Conservation (phyloP, 116 monocot genomes). For the Dioscorea cayenensis region DNA sequence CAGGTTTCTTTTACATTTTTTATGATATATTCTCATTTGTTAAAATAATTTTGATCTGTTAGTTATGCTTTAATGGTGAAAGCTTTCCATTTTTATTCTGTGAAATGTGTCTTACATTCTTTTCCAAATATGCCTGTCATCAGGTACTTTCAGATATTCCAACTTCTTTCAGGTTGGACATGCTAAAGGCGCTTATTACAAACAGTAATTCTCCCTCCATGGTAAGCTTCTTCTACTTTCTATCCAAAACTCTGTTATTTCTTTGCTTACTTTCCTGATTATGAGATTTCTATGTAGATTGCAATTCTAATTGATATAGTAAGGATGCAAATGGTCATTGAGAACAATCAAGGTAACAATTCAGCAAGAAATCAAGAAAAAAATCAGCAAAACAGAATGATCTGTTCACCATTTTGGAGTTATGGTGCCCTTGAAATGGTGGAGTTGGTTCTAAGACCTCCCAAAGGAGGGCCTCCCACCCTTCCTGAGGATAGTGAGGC, state of each 20-base stretch:
- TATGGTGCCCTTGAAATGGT: slow-evolving; percentile 60
- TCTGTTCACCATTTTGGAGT: slow-evolving; percentile 26
- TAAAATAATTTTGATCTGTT: not conserved
- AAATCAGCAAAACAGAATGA: slow-evolving; percentile 7
- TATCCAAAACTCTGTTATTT: not conserved
- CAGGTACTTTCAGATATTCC: slow-evolving; percentile 77
- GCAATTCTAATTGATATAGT: slow-evolving; percentile 81
- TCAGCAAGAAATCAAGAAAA: not conserved
- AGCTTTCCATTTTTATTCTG: not conserved
- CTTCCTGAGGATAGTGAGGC: slow-evolving; percentile 76
- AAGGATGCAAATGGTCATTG: slow-evolving; percentile 37
- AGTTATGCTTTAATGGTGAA: not conserved
- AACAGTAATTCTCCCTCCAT: slow-evolving; percentile 70
- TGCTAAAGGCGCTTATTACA: slow-evolving; percentile 60
- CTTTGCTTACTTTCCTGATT: slow-evolving; percentile 4
- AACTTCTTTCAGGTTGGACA: slow-evolving; percentile 44
- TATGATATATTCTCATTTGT: not conserved
- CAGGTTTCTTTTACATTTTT: no score
- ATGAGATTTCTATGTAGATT: slow-evolving; percentile 31
- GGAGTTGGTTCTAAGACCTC: slow-evolving; percentile 65
- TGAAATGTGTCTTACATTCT: slow-evolving; percentile 10
- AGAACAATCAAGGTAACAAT: slow-evolving; percentile 9
- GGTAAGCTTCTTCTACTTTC: slow-evolving; percentile 25
- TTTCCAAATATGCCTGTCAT: slow-evolving; percentile 10
- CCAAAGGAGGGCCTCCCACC: slow-evolving; percentile 77